Base-by-base conservation (phyloP, 768 basidiomycete genomes). In the Tricholoma terreum region DNA sequence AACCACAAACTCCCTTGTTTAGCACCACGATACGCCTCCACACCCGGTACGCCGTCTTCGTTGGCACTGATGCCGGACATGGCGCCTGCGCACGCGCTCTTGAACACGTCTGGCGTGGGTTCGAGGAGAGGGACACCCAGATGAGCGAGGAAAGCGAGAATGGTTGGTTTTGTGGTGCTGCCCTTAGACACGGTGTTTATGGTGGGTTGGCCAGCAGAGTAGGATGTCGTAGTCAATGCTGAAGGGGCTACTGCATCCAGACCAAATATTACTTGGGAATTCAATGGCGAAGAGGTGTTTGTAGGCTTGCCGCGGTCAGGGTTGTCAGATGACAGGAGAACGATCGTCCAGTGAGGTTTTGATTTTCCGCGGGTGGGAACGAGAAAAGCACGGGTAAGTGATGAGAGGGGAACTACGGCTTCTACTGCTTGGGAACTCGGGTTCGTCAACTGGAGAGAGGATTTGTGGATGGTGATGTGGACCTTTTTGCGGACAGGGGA, bases 401-500 rank as follows among this genome's bases (percentile, higher is more conserved):
- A 61, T 15, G 79, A 70, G 27, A 85, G 75, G 2, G 83, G 78
- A 45, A 86, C 71, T 12, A 74, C 75, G 0, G 79, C 73, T 62
- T 87, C 85, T 7, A 80, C 57, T 12, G 71, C 73, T 49, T 77
- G 75, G 0, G 84, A 79, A 0, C 73, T 64, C 0, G 84, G 74
- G 66, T 86, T 76, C 3, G 75, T 71, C 63, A 91, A 78, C 6
- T 73, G 75, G 55, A 91, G 74, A 6, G 81, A 73, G 17, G 73
- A 68, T 19, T 73, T 63, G 63, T 84, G 77, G 36, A 89, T 71
- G 3, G 80, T 80, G 63, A 90, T 78, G 63, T 91, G 83, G 36
- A 87, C 80, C 60, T 89, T 90, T 73, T 88, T 90, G 52, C 90
- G 84, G 52, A 91, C 69, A 10, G 90, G 90, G 0, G 89, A 84